A percentile compares a stretch with the other conserved stretches of the same genome.
Conservation (phyloP, 2,329 filamentous ascomycete species). For the Gaeumannomyces tritici region DNA sequence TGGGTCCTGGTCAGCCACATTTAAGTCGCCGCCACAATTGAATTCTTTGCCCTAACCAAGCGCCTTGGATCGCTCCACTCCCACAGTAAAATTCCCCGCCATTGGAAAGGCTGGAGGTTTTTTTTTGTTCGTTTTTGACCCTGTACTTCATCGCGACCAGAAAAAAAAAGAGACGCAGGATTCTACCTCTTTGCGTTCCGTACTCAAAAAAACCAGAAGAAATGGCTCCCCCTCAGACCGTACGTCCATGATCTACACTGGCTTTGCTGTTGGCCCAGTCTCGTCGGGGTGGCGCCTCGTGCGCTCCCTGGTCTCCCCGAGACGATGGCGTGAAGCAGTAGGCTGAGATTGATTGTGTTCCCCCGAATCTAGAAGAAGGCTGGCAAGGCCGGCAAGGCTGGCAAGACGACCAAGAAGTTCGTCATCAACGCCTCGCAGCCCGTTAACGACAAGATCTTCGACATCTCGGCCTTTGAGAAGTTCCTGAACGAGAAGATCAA, state of each 20-base stretch:
- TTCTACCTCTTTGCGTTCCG: slow-evolving; percentile 56
- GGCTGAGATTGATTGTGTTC: slow-evolving; percentile 68
- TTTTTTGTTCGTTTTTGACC: background rate
- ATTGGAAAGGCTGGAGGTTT: background rate
- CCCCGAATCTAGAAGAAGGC: slow-evolving; percentile 55
- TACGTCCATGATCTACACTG: slow-evolving; percentile 56
- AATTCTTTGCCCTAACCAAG: background rate
- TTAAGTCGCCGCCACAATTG: background rate
- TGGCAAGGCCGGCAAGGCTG: slow-evolving; percentile 50
- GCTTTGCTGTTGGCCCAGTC: slow-evolving; percentile 89
- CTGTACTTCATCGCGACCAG: background rate
- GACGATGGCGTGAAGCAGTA: slow-evolving; percentile 71
- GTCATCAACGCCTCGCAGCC: slow-evolving; percentile 99
- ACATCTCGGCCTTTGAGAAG: slow-evolving; percentile 97
- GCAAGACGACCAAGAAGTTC: slow-evolving; percentile 90
- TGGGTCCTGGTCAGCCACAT: too few species aligned
- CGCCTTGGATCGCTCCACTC: background rate
- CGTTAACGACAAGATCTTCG: slow-evolving; percentile 99
- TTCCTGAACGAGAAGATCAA: slow-evolving; percentile 99
- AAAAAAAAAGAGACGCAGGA: slow-evolving; percentile 59
- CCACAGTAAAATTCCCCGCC: slow-evolving; percentile 1
- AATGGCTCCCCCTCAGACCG: slow-evolving; percentile 75
- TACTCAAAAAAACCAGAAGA: slow-evolving; percentile 21
- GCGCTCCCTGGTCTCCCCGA: slow-evolving; percentile 7
- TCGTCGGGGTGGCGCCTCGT: background rate